phyloP scores from a whole-genome alignment of 225 moss, liverwort and hornwort species.

The Straminergon stramineum region DNA sequence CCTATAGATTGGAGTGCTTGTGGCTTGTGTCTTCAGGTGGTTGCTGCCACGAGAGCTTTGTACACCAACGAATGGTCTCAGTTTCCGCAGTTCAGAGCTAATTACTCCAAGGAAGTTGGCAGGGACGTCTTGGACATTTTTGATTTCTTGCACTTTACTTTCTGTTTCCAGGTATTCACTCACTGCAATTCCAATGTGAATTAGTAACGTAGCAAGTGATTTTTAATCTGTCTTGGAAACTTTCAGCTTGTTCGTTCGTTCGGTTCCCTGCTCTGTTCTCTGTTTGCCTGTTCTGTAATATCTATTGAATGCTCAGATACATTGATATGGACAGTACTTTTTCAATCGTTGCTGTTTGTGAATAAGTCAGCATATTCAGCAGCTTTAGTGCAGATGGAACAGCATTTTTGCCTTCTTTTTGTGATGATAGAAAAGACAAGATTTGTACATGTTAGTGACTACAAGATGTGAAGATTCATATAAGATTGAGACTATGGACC shows the following conservation, averaged over 20 bases:
- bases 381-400: background rate
- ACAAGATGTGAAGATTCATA: background rate
- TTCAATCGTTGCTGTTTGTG: background rate
- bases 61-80: constrained; percentile 30
- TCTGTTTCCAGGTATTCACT: constrained; percentile 75
- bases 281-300: background rate
- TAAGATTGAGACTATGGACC: background rate
- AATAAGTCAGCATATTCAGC: background rate
- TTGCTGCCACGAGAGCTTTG: constrained; percentile 59
- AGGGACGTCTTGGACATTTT: constrained; percentile 68
- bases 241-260: background rate
- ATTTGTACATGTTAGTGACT: background rate
- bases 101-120: constrained; percentile 38
- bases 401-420: background rate
- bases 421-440: background rate
- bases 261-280: background rate
- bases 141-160: constrained; percentile 69
- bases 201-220: background rate
- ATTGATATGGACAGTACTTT: background rate
- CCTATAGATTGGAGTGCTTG: background rate
- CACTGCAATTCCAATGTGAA: background rate
- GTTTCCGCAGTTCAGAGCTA: constrained; percentile 47
- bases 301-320: background rate
- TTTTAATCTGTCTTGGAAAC: background rate
- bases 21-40: constrained; percentile 43